Conservation (phyloP, 1,284 basidiomycete genomes). For the Flammula alnicola region DNA sequence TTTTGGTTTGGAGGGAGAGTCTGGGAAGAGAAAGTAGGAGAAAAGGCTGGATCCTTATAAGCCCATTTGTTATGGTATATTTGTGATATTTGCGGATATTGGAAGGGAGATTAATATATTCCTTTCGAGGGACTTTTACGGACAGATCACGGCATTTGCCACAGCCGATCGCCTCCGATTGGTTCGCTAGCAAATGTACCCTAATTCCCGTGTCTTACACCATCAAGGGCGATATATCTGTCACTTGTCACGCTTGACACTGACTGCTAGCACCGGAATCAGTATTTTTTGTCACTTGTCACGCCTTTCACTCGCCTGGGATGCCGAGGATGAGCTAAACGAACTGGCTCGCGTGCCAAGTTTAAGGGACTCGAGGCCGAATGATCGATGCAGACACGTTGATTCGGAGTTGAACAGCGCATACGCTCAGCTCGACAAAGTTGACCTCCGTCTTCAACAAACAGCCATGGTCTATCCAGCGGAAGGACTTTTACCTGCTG, state of each 20-base stretch:
- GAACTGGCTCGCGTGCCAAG: conserved; percentile 9
- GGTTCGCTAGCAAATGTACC: conserved; percentile 32
- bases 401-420: conserved; percentile 1
- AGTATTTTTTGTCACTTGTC: too few species aligned
- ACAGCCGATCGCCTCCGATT: conserved; percentile 35
- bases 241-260: conserved; percentile 10
- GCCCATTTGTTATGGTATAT: conserved; percentile 31
- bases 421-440: too few species aligned
- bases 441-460: neutral
- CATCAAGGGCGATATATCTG: neutral
- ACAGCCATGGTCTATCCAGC: conserved; percentile 10
- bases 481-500: conserved; percentile 29
- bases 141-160: conserved; percentile 15
- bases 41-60: conserved; percentile 39
- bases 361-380: neutral
- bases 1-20: conserved; percentile 26
- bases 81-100: conserved; percentile 29
- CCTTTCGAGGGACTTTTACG: conserved; percentile 7
- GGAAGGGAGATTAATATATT: conserved; percentile 22
- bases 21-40: conserved; percentile 27
- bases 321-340: conserved; percentile 13
- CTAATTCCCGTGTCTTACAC: conserved; percentile 29
- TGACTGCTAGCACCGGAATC: too few species aligned
- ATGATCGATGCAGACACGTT: conserved; percentile 6
- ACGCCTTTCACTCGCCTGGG: conserved; percentile 1